Percentiles rank a stretch among this genome's conserved stretches.
These are phyloP conservation scores for Physcomitrellopsis africana DNA, from an alignment of 225 moss, liverwort and hornwort genomes.

Conservation along the genomic window DNA sequence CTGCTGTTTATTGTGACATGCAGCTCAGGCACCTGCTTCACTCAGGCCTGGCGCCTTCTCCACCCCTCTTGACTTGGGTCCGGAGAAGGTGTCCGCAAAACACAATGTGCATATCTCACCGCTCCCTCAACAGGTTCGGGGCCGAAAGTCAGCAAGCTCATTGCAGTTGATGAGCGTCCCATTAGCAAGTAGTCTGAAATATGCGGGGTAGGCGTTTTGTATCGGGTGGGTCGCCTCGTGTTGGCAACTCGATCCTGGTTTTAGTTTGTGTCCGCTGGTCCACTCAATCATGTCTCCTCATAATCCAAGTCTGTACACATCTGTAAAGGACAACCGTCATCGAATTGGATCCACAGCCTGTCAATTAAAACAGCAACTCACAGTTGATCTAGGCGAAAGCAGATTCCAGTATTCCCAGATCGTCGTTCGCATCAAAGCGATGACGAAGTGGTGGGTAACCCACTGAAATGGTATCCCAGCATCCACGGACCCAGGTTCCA, in stretches of 20 bases:
- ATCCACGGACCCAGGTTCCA: slow-evolving; percentile 22
- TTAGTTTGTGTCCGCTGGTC: slow-evolving; percentile 50
- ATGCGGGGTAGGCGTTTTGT: neutral
- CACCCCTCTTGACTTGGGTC: slow-evolving; percentile 86
- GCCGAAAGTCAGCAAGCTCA: neutral
- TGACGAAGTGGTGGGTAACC: slow-evolving; percentile 47
- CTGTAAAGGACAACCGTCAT: slow-evolving; percentile 76
- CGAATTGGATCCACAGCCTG: neutral
- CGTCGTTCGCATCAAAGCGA: slow-evolving; percentile 52
- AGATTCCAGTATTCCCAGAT: slow-evolving; percentile 43
- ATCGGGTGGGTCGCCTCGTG: slow-evolving; percentile 17
- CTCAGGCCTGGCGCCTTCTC: slow-evolving; percentile 75
- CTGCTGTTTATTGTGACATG: slow-evolving; percentile 33
- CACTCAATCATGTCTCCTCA: slow-evolving; percentile 93
- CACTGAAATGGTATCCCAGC: slow-evolving; percentile 14
- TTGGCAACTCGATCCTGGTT: slow-evolving; percentile 18
- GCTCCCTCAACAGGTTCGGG: slow-evolving; percentile 77
- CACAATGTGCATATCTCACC: slow-evolving; percentile 95
- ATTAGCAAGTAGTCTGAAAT: slow-evolving; percentile 18
- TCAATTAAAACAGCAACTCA: slow-evolving; percentile 50
- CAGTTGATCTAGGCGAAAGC: slow-evolving; percentile 37
- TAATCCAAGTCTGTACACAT: slow-evolving; percentile 91
- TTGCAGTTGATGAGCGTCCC: slow-evolving; percentile 13
- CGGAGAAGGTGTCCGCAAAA: slow-evolving; percentile 93
- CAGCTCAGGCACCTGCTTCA: slow-evolving; percentile 78